Conservation (phyloP, 805 yeast species). For the Schwanniomyces occidentalis region DNA sequence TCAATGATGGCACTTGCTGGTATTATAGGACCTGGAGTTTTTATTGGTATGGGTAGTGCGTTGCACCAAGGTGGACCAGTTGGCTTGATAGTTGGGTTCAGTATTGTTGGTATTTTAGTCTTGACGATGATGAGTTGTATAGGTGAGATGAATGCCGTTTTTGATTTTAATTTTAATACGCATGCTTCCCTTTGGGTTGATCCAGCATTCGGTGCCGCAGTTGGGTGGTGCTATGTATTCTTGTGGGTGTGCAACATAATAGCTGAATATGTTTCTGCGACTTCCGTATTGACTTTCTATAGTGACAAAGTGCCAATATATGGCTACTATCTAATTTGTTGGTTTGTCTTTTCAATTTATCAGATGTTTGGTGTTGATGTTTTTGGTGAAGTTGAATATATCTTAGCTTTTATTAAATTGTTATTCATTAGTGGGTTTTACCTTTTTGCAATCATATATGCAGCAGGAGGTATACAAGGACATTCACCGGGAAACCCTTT, state of each 20-base stretch:
- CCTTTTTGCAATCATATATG: conserved; percentile 20
- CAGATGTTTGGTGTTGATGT: conserved; percentile 27
- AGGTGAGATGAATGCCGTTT: conserved; percentile 4
- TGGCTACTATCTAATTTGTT: conserved; percentile 45
- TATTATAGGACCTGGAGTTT: conserved; percentile 58
- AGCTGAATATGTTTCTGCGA: conserved; percentile 4
- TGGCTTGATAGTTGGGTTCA: conserved; percentile 3
- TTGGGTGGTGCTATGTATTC: conserved; percentile 50
- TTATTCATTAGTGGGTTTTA: conserved; percentile 36
- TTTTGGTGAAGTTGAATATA: conserved; percentile 32
- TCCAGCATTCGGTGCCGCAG: conserved; percentile 56
- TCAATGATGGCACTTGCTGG: conserved; percentile 56
- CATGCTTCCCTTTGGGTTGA: conserved; percentile 50
- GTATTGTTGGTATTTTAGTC: conserved; percentile 5
- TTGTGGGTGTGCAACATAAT: conserved; percentile 24
- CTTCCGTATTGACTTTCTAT: conserved; percentile 4
- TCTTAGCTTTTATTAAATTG: conserved; percentile 31
- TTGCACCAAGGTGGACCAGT: conserved; percentile 60
- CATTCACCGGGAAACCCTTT: conserved; percentile 13
- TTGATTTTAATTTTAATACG: conserved; percentile 47
- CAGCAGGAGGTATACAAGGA: conserved; percentile 17
- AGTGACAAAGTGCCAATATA: conserved; percentile 18
- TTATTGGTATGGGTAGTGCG: conserved; percentile 52
- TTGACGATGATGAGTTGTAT: conserved; percentile 5
- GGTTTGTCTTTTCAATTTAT: conserved; percentile 42